phyloP scores from a whole-genome alignment of 1,284 basidiomycete genomes.

The Bondarzewia mesenterica region DNA sequence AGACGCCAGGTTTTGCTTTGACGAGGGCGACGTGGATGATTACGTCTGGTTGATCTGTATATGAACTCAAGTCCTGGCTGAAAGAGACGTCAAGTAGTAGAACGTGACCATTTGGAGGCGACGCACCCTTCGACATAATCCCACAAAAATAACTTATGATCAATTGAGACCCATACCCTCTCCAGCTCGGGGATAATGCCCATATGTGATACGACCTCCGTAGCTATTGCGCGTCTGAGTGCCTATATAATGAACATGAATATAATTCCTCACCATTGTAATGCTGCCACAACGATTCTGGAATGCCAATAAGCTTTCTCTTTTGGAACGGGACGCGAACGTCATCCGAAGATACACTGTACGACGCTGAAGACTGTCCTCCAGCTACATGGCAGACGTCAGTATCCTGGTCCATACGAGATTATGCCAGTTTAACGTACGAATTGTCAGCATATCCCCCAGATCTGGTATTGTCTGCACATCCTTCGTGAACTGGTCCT shows the following conservation, averaged over 20 bases:
- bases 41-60: slow-evolving; percentile 85
- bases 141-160: slow-evolving; percentile 94
- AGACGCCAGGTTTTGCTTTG: slow-evolving; percentile 74
- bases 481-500: slow-evolving; percentile 64
- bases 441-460: slow-evolving; percentile 51
- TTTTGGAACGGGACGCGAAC: slow-evolving; percentile 78
- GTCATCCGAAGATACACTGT: slow-evolving; percentile 72
- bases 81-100: slow-evolving; percentile 4
- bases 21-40: slow-evolving; percentile 85
- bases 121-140: slow-evolving; percentile 88
- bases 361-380: slow-evolving; percentile 61
- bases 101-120: too few species aligned
- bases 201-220: slow-evolving; percentile 63
- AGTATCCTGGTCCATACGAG: background rate
- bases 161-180: slow-evolving; percentile 92
- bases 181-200: slow-evolving; percentile 92
- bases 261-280: slow-evolving; percentile 54
- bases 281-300: slow-evolving; percentile 77
- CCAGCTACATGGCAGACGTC: slow-evolving; percentile 33
- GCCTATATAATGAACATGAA: background rate
- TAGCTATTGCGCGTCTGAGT: slow-evolving; percentile 30
- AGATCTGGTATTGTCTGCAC: slow-evolving; percentile 65
- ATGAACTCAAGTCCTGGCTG: slow-evolving; percentile 81
- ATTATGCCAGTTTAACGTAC: slow-evolving; percentile 28
- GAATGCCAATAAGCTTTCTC: slow-evolving; percentile 67